A percentile compares a stretch with the other conserved stretches of the same genome.
Evolutionary conservation across 768 basidiomycete species (phyloP).

Genomic region (Boletales sp.): DNA sequence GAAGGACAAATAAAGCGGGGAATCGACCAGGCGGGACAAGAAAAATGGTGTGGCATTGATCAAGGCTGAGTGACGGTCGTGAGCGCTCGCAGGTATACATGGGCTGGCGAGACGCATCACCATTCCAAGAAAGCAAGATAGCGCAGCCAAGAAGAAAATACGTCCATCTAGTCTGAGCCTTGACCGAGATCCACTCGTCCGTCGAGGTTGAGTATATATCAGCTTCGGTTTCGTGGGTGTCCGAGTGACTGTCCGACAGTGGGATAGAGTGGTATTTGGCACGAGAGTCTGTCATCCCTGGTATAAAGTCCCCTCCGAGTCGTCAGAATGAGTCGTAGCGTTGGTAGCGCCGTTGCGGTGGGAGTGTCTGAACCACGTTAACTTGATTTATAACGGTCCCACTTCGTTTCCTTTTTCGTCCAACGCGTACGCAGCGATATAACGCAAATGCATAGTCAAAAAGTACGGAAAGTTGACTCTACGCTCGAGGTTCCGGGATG

Average conservation of each 20-base stretch:
- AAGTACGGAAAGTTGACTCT: neutral
- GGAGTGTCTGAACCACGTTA: no score
- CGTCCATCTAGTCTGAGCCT: constrained; percentile 54
- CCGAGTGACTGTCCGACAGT: constrained; percentile 12
- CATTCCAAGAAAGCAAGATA: constrained; percentile 86
- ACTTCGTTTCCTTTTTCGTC: no score
- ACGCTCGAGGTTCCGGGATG: constrained; percentile 36
- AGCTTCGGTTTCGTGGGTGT: neutral
- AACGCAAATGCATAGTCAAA: no score
- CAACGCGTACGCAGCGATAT: no score
- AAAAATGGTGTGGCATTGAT: constrained; percentile 88
- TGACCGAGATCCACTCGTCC: constrained; percentile 26
- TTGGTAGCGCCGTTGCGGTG: no score
- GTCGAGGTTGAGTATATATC: constrained; percentile 16
- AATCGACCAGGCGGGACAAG: constrained; percentile 60
- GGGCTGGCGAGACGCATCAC: constrained; percentile 38
- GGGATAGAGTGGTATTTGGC: constrained; percentile 19
- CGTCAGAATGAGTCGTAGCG: no score
- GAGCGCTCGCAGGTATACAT: neutral
- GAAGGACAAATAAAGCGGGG: constrained; percentile 55
- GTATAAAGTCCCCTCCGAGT: no score
- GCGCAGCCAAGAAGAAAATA: constrained; percentile 76
- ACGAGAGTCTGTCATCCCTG: constrained; percentile 4
- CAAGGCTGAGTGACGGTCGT: constrained; percentile 48
- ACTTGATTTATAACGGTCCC: no score